Base-by-base conservation (phyloP, 108 stramenopile species). In the Cyclotella atomus region DNA sequence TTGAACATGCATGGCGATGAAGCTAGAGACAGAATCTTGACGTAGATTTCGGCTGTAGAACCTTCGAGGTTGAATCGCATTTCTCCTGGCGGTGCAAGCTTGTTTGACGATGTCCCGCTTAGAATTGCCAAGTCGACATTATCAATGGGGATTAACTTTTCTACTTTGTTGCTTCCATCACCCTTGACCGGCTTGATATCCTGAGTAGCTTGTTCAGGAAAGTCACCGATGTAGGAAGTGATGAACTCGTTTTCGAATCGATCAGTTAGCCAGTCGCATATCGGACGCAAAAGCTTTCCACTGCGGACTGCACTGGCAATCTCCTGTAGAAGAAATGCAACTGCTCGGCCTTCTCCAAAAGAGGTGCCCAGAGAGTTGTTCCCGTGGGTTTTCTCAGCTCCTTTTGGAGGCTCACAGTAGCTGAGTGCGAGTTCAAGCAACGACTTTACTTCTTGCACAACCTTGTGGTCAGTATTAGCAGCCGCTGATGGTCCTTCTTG, bases 271-370 rank as follows among this genome's bases (percentile, higher is more conserved):
- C 57, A 85, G 16, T 70, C 65, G 12, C 44, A 28, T 19, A 85
- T 50, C 4, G 72, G 34, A 36, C 45, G 21, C 25, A 66, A 59
- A 3, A 85, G 56, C 43, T 72, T 71, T 52, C 81, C 81, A 32
- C 84, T 81, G 50, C 72, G 76, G 27, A 85, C 81, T 23, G 84
- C 84, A 28, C 62, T 50, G 6, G 71, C 77, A 12, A 85, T 55
- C 45, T 85, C 84, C 23, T 85, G 77, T 33, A 83, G 73, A 21
- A 85, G 24, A 21, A 83, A 81, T 32, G 75, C 77, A 21, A 79
- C 57, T 35, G 81, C 59, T 6, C 77, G 71, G 17, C 76, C 75
- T 21, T 59, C 43, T 0, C 62, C 63, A 61, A 70, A 45, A 3
- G 63, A 19, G 33, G 21, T 62, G 17, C 52, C 53, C 2, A 53